Percentiles rank a stretch among this genome's conserved stretches.
Evolutionary conservation across 2,329 filamentous ascomycete species (phyloP).

Genomic region (Fusarium bactridioides): DNA sequence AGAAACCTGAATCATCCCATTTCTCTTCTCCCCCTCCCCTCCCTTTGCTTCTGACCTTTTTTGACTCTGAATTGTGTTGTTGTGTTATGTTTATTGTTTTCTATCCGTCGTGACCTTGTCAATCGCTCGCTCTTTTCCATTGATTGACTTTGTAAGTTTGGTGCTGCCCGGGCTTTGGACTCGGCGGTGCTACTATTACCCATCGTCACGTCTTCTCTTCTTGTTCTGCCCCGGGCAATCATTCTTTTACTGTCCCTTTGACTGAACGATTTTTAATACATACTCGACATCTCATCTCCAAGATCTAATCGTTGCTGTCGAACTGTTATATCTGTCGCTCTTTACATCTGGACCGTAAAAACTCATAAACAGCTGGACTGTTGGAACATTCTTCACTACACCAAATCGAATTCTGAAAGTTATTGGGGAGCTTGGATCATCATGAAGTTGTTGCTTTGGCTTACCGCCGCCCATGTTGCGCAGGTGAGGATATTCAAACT

Average conservation of each 20-base stretch:
- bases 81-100: slow-evolving; percentile 15
- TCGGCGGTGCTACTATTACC: background rate
- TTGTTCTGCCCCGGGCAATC: slow-evolving; percentile 34
- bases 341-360: background rate
- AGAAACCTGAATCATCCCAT: slow-evolving; percentile 30
- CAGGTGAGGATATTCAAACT: slow-evolving; percentile 18
- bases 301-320: background rate
- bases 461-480: slow-evolving; percentile 30
- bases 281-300: background rate
- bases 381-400: slow-evolving; percentile 25
- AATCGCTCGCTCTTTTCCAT: slow-evolving; percentile 25
- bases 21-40: slow-evolving; percentile 20
- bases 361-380: slow-evolving; percentile 40
- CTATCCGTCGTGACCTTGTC: slow-evolving; percentile 19
- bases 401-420: slow-evolving; percentile 5
- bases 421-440: background rate
- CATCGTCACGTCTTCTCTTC: slow-evolving; percentile 20
- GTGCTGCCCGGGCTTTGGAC: slow-evolving; percentile 28
- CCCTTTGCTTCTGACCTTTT: slow-evolving; percentile 19
- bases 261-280: slow-evolving; percentile 7
- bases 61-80: background rate
- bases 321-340: slow-evolving; percentile 8
- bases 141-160: slow-evolving; percentile 6
- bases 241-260: slow-evolving; percentile 20
- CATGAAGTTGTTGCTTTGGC: slow-evolving; percentile 29